Conservation (phyloP, 805 yeast genomes). For the Myxozyma monticola region DNA sequence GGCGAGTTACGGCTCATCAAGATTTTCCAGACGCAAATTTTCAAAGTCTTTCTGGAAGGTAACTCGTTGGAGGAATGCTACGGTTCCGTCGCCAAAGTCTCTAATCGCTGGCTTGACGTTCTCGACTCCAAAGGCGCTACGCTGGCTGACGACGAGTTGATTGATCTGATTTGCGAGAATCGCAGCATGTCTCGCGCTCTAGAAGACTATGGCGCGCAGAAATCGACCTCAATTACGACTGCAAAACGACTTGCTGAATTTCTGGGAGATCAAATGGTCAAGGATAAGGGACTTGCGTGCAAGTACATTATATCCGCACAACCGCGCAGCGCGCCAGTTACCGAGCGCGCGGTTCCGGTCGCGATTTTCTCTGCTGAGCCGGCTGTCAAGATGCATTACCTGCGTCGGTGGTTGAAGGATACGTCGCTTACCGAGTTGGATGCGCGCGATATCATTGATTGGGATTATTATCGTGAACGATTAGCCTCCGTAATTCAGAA, state of each 20-base stretch:
- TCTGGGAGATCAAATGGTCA: slow-evolving; percentile 93
- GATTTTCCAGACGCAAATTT: slow-evolving; percentile 91
- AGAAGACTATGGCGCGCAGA: slow-evolving; percentile 84
- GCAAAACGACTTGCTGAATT: slow-evolving; percentile 92
- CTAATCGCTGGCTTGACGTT: slow-evolving; percentile 94
- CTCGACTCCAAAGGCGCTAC: slow-evolving; percentile 81
- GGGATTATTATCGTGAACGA: slow-evolving; percentile 90
- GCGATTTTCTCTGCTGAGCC: slow-evolving; percentile 88
- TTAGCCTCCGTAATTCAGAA: slow-evolving; percentile 91
- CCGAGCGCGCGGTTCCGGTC: slow-evolving; percentile 95
- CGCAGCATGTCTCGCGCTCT: slow-evolving; percentile 91
- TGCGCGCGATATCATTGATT: slow-evolving; percentile 84
- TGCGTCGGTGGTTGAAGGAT: slow-evolving; percentile 86
- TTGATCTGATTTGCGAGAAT: slow-evolving; percentile 93
- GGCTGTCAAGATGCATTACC: slow-evolving; percentile 64
- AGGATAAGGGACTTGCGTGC: slow-evolving; percentile 93
- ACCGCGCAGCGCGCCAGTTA: slow-evolving; percentile 84
- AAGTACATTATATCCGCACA: slow-evolving; percentile 84
- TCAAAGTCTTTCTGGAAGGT: slow-evolving; percentile 88
- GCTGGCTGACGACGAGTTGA: slow-evolving; percentile 89
- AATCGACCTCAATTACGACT: slow-evolving; percentile 93
- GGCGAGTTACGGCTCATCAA: slow-evolving; percentile 93
- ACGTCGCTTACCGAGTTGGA: slow-evolving; percentile 75
- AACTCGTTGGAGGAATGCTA: slow-evolving; percentile 76
- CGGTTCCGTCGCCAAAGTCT: slow-evolving; percentile 84